Base-by-base conservation (phyloP, 2,329 filamentous ascomycete genomes). In the Fusarium neocosmosporiellum region DNA sequence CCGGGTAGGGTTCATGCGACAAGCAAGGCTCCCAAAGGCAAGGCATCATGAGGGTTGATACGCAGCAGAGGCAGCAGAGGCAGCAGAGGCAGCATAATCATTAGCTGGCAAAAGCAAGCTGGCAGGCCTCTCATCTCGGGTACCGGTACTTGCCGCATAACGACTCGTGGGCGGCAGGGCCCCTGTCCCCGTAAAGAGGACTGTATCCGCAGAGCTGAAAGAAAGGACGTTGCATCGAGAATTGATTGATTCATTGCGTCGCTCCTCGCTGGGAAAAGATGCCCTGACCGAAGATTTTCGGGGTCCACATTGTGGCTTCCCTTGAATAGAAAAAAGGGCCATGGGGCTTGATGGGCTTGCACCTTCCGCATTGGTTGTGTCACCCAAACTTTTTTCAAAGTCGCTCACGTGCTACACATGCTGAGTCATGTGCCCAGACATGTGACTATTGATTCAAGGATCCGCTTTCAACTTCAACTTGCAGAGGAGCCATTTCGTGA, bases 141-240 rank as follows among this genome's bases (percentile, higher is more conserved):
- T 69, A 65, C 63, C 63, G 73, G 54, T 69, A 65, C 63, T 64
- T 67, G 62, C 63, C 31, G 69, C 63, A 43, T 22, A 68, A 64
- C 57, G 65, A 57, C 62, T 62, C 62, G 57, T 41, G 59, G 29
- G 24, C n/a, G 24, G 14, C 48, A 57, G 33, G 37, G 63, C 67
- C 74, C 63, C 41, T 59, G 46, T 46, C 22, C 22, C 46, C 48
- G 57, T 34, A 37, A 22, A 24, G 16, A 34, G 31, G 43, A 61
- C 33, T 64, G 48, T 63, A 71, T 71, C 73, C 69, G 75, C 74
- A 67, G 58, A 76, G 75, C 75, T 77, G 72, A 76, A 75, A 71
- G 70, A 57, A 75, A 69, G 70, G 59, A 60, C 57, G 74, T 70
- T 75, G 55, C 70, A 71, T 76, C 58, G 63, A 67, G 27, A 63